Base-by-base conservation (phyloP, 768 basidiomycete genomes). In the Paxillus involutus region DNA sequence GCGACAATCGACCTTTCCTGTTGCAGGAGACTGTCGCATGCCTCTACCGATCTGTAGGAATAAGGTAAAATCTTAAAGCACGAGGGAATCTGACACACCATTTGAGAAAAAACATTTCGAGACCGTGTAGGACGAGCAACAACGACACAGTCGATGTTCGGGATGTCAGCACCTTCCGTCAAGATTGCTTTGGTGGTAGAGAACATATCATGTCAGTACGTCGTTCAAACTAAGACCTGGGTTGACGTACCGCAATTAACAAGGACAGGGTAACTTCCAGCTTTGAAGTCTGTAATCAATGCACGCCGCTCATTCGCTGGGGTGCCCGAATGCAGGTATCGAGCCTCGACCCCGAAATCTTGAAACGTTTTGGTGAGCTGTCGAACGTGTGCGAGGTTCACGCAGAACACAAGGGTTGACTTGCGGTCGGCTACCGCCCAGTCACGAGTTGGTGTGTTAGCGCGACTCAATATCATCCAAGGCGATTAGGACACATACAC, bases 151-250 rank as follows among this genome's bases (percentile, higher is more conserved):
- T 98, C 95, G 51, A 97, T 89, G 55, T 91, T 91, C 3, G 95
- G 95, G 48, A 98, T 92, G 73, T 98, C 95, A 17, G 94, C 84
- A 4, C 94, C 94, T 74, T 97, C 94, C 1, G 94, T 96, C 58
- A 97, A 75, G 45, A 97, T 89, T 19, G 92, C 92, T 70, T 19
- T 60, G 26, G 26, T 26, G 26, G 26, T 29, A 9, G 21, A 50
- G 47, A 36, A 54, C 30, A 11, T 9, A 42, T 46, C 32, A 10
- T 33, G 43, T 30, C 12, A 49, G 26, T n/a, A 33, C 19, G 36
- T 4, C n/a, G n/a, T 37, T 44, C 40, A 3, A 45, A 13, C 48
- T 50, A 24, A 21, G 35, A 40, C 24, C 2, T 19, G 32, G 11
- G n/a, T 62, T 73, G 47, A 64, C 74, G 21, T 52, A 91, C 91